Base-by-base conservation (phyloP, 2,329 filamentous ascomycete species). In the Xylaria arbuscula region DNA sequence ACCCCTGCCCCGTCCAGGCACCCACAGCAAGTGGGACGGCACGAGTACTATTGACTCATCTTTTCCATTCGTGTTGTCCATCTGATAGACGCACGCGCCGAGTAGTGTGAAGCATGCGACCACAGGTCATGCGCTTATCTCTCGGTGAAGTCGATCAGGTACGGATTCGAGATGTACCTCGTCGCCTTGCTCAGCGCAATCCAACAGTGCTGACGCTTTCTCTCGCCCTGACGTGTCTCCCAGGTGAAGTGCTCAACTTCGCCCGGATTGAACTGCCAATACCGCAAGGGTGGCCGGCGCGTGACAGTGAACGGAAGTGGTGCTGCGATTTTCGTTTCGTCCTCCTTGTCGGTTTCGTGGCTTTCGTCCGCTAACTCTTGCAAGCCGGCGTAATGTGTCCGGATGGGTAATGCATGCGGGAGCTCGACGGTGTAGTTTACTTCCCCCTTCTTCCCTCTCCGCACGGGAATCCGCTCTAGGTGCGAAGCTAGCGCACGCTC, bases 231-330 rank as follows among this genome's bases (percentile, higher is more conserved):
- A 47, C 72, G 61, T 32, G 70, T 74, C 47, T 76, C 70, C 76
- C 76, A 78, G 51, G 38, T 71, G 58, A 78, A 76, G 24, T 72
- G 71, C 57, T 78, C 76, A 40, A 78, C 74, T 34, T 75, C 72
- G 24, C 75, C 73, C 2, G 76, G 75, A 6, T 51, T 65, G 51
- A 78, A 77, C n/a, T 77, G 72, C 76, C 77, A 78, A 62, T 77
- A 79, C 11, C 77, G 70, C 17, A 78, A 53, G 22, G 69, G 66
- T 15, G 74, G 71, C 13, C 76, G 74, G 5, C 77, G 73, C 22
- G 71, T 70, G 50, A 79, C 57, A 13, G 60, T 32, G 48, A 77
- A 77, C 3, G 71, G 68, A n/a, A 47, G n/a, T 10, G 51, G 50
- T 34, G 50, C 3, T 7, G 53, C 19, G 7, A 2, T 28, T 13